Evolutionary conservation across 371 early-diverging fungal species (phyloP), one percentile per base, ranked within the genome.

Genomic region (Syncephalastrum contaminatum): DNA sequence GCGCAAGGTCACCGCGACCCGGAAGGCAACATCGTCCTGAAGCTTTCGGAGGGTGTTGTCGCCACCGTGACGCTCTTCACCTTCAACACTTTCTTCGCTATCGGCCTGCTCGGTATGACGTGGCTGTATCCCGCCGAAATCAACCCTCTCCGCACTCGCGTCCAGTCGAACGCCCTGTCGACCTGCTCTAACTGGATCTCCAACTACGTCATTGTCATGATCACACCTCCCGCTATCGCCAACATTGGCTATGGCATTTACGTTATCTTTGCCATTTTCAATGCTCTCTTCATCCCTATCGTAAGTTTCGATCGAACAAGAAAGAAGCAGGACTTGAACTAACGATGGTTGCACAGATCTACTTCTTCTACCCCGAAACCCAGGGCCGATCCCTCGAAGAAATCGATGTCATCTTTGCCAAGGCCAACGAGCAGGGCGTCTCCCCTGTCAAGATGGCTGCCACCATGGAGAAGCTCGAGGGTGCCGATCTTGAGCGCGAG

Each of bases 311-410:
- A 8, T 12, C 0, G 36, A 5, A 30, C 36, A 30, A 30, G 0
- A 30, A 8, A 12, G 2, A 5, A 30, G 10, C 12, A 30, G 36
- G 36, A 30, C 12, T 30, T 30, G 12, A 8, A 30, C 36, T 30
- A 30, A 30, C 12, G 10, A 10, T 30, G 2, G 25, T 30, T 12
- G 36, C 36, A 30, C 36, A 30, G 36, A 30, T 83, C 54, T 80
- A 77, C 47, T 78, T 95, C 5, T 59, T 62, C 15, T 60, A 63
- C 21, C 91, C 92, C 20, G 95, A 95, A 75, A 93, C 93, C 21
- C 84, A 83, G 64, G 87, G 85, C 19, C 69, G 80, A 8, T 75
- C 85, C 14, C 61, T 88, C 13, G 90, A 90, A 70, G 75, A 81
- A 19, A 74, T 90, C 14, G 54, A 59, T 30, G 60, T 59, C 19